A percentile compares a stretch with the other conserved stretches of the same genome.
Conservation (phyloP, 2,329 filamentous ascomycete genomes). For the Neopestalotiopsis clavispora region DNA sequence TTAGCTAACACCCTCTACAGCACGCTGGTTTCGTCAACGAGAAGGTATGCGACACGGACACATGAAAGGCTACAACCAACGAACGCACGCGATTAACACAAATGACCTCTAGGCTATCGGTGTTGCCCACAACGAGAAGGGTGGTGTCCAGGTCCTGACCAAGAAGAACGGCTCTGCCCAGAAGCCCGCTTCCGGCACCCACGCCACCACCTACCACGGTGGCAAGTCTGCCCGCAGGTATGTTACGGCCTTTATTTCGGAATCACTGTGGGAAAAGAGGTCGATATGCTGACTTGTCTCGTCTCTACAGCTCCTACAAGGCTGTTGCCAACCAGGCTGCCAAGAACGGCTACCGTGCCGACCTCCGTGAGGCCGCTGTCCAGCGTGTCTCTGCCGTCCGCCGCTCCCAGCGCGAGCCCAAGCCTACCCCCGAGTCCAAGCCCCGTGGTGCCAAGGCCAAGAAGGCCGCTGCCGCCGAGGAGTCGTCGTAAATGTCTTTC, state of each 20-base stretch:
- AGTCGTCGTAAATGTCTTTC: conserved; percentile 38
- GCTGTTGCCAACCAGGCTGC: conserved; percentile 81
- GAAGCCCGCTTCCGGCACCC: conserved; percentile 72
- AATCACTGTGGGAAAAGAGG: not conserved
- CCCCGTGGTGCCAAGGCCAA: conserved; percentile 79
- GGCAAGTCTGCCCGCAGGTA: conserved; percentile 82
- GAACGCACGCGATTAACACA: conserved; percentile 29
- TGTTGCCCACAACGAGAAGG: conserved; percentile 75
- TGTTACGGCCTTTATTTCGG: conserved; percentile 27
- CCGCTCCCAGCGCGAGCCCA: conserved; percentile 77
- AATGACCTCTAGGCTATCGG: conserved; percentile 73
- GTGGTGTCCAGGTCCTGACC: conserved; percentile 78
- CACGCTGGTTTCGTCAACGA: conserved; percentile 92
- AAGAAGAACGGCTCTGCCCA: conserved; percentile 79
- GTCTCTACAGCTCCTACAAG: conserved; percentile 76
- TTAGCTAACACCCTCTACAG: conserved; percentile 48
- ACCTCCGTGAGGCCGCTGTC: conserved; percentile 79
- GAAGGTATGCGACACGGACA: conserved; percentile 67
- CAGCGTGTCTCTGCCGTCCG: conserved; percentile 87
- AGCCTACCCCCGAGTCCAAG: conserved; percentile 76
- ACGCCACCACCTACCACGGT: conserved; percentile 71
- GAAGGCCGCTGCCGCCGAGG: conserved; percentile 67
- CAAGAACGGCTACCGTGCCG: conserved; percentile 83
- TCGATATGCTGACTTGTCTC: conserved; percentile 20
- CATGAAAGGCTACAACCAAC: not conserved